Base-by-base conservation (phyloP, 2,329 filamentous ascomycete genomes). In the Balansia obtecta region DNA sequence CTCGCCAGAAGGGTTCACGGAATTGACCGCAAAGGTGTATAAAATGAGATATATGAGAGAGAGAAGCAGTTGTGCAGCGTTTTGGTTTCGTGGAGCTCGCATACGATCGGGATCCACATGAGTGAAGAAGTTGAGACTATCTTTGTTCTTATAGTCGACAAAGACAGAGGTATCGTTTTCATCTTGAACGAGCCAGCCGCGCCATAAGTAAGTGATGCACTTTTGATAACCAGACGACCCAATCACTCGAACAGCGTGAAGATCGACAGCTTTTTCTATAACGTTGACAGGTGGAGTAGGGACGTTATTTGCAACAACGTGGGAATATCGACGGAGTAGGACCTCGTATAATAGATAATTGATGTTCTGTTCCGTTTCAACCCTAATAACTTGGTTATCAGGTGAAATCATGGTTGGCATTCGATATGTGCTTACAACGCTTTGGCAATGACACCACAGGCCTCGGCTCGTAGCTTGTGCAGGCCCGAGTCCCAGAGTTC, bases 21-120 rank as follows among this genome's bases (percentile, higher is more conserved):
- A 91, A 70, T 96, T 97, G 69, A 98, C 93, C 15, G 90, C 89
- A 3, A 78, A 79, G 0, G 93, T 97, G 66, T 91, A 98, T 1
- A 98, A 75, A 0, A 68, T 84, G 3, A 98, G 76, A 62, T 88
- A 98, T 53, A 93, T 66, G 54, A 97, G 60, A 0, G 88, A 94
- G 55, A 95, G 82, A 55, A 91, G 71, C 51, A 98, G 80, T 64
- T 96, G 89, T 3, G 90, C 83, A 3, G 82, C 79, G 62, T 97
- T 98, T 68, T 98, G 93, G 61, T 97, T 97, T 48, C 86, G 74
- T 4, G 93, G 93, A 0, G 88, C 86, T 32, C 91, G 80, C 86
- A 98, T 95, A 37, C 93, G 85, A 63, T 97, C 90, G 0, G 93
- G 93, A 61, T 97, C 86, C 59, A 97, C 82, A 64, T 98, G 93